A percentile compares a stretch with the other conserved stretches of the same genome.
Evolutionary conservation across 2,329 filamentous ascomycete genomes (phyloP).

Genomic region (Paecilomyces formosus): DNA sequence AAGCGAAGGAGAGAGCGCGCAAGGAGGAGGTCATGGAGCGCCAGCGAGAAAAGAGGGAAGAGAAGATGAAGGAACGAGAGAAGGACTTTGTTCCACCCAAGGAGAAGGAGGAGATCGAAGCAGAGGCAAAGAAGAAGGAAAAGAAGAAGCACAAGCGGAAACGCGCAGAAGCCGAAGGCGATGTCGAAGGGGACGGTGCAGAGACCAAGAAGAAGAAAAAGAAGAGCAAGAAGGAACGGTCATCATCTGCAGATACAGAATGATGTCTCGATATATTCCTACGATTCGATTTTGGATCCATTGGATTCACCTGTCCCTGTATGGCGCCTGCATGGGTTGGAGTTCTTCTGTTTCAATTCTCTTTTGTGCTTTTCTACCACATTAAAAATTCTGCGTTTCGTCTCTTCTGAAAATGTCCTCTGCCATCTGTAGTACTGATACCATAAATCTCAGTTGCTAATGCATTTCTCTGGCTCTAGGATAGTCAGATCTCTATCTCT

Average conservation of each 20-base stretch:
- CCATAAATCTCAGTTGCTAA: neutral
- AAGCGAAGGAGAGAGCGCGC: conserved; percentile 77
- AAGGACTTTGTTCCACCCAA: conserved; percentile 82
- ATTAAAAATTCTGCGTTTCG: neutral
- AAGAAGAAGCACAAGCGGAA: conserved; percentile 36
- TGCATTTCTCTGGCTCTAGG: neutral
- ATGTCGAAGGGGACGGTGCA: conserved; percentile 18
- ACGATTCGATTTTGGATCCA: conserved; percentile 2
- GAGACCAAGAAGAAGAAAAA: conserved; percentile 58
- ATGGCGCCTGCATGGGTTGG: conserved; percentile 31
- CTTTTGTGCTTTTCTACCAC: neutral
- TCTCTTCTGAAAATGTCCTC: neutral
- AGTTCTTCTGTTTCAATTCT: conserved; percentile 14
- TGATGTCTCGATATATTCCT: conserved; percentile 12
- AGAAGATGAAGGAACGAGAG: conserved; percentile 77
- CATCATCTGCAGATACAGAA: conserved; percentile 12
- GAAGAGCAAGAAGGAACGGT: conserved; percentile 30
- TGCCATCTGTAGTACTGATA: neutral
- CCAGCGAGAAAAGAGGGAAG: conserved; percentile 79
- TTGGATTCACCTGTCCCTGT: conserved; percentile 1
- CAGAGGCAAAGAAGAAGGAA: conserved; percentile 50
- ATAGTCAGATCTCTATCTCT: neutral
- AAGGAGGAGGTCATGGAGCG: conserved; percentile 75
- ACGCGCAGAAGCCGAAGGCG: conserved; percentile 25
- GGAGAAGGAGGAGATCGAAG: conserved; percentile 54